A percentile compares a stretch with the other conserved stretches of the same genome.
These are phyloP conservation scores for Pichia sp. DNA, from an alignment of 1,139 yeast genomes.

Conservation along the genomic window DNA sequence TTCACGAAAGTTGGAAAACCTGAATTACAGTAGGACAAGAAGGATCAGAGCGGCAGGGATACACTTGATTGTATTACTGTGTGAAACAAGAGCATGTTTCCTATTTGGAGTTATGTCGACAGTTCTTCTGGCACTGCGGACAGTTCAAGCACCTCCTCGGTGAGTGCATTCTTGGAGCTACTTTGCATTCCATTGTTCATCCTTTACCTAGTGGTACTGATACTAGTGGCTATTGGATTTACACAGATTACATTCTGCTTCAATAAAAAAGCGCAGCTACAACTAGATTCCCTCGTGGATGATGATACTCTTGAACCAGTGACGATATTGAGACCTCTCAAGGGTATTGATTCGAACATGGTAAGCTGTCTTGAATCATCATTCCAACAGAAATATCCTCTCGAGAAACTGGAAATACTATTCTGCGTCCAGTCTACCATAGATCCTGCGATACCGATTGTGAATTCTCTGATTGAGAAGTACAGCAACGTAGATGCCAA, in stretches of 20 bases:
- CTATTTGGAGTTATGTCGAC: background rate
- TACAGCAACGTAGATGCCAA: constrained; percentile 59
- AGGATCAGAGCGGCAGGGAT: too few relatives aligned
- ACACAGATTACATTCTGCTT: constrained; percentile 42
- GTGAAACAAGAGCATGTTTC: background rate
- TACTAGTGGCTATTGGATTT: constrained; percentile 46
- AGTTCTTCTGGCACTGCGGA: background rate
- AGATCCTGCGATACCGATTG: constrained; percentile 66
- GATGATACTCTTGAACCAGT: constrained; percentile 53
- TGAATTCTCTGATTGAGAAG: constrained; percentile 44
- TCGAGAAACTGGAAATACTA: constrained; percentile 55
- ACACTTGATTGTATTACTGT: background rate
- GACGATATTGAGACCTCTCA: constrained; percentile 74
- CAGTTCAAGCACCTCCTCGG: background rate
- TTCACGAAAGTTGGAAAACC: too few relatives aligned
- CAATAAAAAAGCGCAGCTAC: constrained; percentile 21
- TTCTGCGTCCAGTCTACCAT: constrained; percentile 64
- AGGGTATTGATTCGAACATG: constrained; percentile 79
- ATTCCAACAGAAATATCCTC: constrained; percentile 64
- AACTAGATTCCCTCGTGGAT: constrained; percentile 17
- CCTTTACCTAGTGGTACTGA: constrained; percentile 35
- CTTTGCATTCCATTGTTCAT: constrained; percentile 12
- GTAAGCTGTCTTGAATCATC: constrained; percentile 64
- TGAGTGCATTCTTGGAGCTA: background rate
- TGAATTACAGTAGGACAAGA: too few relatives aligned